Percentiles rank a stretch among this genome's conserved stretches.
These are phyloP conservation scores for Cercophora newfieldiana DNA, from an alignment of 495 filamentous ascomycete species.

Conservation along the genomic window DNA sequence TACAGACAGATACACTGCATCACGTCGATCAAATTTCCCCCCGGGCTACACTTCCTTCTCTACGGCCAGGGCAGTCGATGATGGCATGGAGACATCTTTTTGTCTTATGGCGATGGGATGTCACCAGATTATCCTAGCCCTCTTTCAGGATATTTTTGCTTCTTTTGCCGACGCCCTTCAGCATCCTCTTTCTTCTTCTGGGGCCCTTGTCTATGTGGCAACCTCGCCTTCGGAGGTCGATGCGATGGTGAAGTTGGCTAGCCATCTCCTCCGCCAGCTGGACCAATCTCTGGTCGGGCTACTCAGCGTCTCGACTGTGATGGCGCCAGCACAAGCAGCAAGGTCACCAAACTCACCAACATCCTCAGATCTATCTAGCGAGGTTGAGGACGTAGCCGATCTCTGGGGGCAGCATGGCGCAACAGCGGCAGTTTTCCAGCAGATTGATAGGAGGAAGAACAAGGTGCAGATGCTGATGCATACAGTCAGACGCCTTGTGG, in stretches of 20 bases:
- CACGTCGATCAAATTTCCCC: not conserved
- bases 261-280: not conserved
- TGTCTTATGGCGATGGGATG: not conserved
- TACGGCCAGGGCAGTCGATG: not conserved
- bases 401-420: not conserved
- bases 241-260: not conserved
- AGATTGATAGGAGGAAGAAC: not conserved
- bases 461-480: not conserved
- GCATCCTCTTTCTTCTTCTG: not conserved
- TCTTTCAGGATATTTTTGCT: not conserved
- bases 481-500: not conserved
- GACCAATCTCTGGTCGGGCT: not conserved
- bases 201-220: not conserved
- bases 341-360: not conserved
- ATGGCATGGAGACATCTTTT: not conserved
- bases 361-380: not conserved
- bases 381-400: not conserved
- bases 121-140: not conserved
- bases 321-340: not conserved
- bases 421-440: not conserved
- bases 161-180: not conserved
- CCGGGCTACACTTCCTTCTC: not conserved
- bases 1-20: slow-evolving; percentile 5
- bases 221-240: not conserved
- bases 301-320: not conserved